A percentile compares a stretch with the other conserved stretches of the same genome.
Evolutionary conservation across 2,329 filamentous ascomycete species (phyloP).

Genomic region (Xenoacremonium recifei): DNA sequence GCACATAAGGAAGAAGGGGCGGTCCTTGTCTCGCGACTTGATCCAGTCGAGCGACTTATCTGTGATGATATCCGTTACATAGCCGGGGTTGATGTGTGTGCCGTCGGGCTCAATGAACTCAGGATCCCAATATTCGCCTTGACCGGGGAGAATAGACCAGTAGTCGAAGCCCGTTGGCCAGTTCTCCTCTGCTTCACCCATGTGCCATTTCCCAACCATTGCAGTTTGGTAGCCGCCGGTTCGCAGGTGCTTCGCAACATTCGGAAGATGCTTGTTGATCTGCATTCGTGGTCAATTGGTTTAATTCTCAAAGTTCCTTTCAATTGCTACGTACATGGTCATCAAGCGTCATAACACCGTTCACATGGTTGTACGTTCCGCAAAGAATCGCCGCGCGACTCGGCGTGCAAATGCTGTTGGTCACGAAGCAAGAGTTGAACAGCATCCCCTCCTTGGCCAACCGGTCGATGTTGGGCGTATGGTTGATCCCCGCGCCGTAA

Average conservation of each 20-base stretch:
- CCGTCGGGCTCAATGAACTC: constrained; percentile 43
- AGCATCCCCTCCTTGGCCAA: constrained; percentile 48
- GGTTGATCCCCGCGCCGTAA: constrained; percentile 51
- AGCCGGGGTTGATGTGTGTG: constrained; percentile 35
- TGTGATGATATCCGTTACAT: constrained; percentile 52
- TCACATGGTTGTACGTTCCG: constrained; percentile 53
- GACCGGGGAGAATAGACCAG: constrained; percentile 50
- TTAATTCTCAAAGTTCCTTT: neutral
- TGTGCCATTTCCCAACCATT: constrained; percentile 55
- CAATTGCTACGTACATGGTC: constrained; percentile 24
- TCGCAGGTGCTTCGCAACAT: constrained; percentile 49
- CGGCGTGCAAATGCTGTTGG: constrained; percentile 53
- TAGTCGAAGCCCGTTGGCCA: constrained; percentile 51
- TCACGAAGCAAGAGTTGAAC: constrained; percentile 55
- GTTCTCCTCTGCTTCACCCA: constrained; percentile 45
- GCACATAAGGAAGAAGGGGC: constrained; percentile 55
- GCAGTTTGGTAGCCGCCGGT: constrained; percentile 47
- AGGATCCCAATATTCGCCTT: constrained; percentile 53
- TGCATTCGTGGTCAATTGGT: constrained; percentile 1
- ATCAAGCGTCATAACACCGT: constrained; percentile 49
- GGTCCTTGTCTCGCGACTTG: constrained; percentile 29
- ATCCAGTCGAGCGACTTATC: constrained; percentile 47
- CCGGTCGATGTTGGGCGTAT: constrained; percentile 50
- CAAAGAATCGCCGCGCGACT: constrained; percentile 49
- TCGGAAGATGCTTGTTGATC: constrained; percentile 50